Conservation (phyloP, 139 green algal genomes). For the Bryopsis sp. region DNA sequence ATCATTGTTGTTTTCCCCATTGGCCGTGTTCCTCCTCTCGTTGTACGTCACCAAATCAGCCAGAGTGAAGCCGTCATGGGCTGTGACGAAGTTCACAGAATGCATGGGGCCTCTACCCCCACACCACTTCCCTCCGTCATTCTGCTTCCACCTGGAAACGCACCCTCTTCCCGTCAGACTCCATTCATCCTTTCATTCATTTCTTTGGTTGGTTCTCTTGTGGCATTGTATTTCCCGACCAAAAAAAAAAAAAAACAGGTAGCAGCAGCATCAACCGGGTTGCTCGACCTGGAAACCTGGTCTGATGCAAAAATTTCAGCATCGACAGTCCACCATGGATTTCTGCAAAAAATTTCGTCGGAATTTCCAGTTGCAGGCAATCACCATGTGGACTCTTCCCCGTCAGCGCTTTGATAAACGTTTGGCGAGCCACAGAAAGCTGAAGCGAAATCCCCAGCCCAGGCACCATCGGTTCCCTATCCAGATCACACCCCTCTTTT, state of each 20-base stretch:
- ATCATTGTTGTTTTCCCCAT: conserved; percentile 80
- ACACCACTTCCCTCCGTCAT: conserved; percentile 61
- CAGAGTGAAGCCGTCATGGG: conserved; percentile 96
- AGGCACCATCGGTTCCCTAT: conserved; percentile 74
- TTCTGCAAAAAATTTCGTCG: too few relatives aligned
- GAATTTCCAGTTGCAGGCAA: not conserved
- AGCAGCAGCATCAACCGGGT: too few relatives aligned
- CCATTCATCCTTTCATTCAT: too few relatives aligned
- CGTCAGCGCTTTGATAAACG: conserved; percentile 57
- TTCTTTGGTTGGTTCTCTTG: not conserved
- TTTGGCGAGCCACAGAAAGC: conserved; percentile 70
- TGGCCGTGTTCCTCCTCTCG: conserved; percentile 91
- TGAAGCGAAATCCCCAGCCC: conserved; percentile 66
- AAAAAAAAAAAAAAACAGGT: too few relatives aligned
- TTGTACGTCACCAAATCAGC: conserved; percentile 92
- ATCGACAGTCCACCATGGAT: too few relatives aligned
- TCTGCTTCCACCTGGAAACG: conserved; percentile 70
- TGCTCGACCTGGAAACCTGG: too few relatives aligned
- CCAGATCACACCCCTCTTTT: conserved; percentile 17
- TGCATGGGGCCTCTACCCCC: conserved; percentile 60
- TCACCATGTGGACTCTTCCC: conserved; percentile 39
- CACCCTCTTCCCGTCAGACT: too few relatives aligned
- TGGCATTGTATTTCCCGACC: not conserved
- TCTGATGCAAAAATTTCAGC: too few relatives aligned
- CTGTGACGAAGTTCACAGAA: conserved; percentile 94